These are phyloP conservation scores for Eucalyptus pauciflora DNA, from an alignment of 345 rosid genomes.

Conservation along the genomic window DNA sequence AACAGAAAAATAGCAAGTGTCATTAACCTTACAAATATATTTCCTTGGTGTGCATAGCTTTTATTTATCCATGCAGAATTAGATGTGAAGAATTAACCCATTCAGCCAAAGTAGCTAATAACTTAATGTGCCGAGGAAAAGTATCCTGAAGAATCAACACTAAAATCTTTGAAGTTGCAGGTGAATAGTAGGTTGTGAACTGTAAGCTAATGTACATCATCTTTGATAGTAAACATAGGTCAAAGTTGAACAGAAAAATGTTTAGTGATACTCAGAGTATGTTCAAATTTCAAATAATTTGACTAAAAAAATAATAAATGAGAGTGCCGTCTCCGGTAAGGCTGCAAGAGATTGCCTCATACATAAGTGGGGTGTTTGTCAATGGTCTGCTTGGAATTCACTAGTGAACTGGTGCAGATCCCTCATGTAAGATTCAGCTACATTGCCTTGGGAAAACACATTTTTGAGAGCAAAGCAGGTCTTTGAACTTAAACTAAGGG, in stretches of 20 bases:
- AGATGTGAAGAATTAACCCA: not conserved
- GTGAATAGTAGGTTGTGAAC: not conserved
- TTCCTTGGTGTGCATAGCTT: not conserved
- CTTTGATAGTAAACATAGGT: not conserved
- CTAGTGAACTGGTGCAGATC: not conserved
- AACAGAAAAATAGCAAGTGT: constrained; percentile 1
- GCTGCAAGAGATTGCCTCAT: not conserved
- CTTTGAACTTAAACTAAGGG: not conserved
- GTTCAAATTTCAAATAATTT: not conserved
- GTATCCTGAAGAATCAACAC: not conserved
- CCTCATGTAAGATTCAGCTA: not conserved
- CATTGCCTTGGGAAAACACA: not conserved
- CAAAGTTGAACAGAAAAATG: not conserved
- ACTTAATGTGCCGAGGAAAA: too few relatives aligned
- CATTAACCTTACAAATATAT: not conserved
- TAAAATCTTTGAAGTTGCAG: not conserved
- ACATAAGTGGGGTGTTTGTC: not conserved
- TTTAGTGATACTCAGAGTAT: not conserved
- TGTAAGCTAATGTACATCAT: not conserved
- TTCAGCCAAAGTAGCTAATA: not conserved
- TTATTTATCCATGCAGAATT: not conserved
- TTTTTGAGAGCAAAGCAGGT: not conserved
- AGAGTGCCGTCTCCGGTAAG: not conserved
- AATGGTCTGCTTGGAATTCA: not conserved
- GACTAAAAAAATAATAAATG: not conserved